Base-by-base conservation (phyloP, 2,329 filamentous ascomycete species). In the Alternaria sp. region DNA sequence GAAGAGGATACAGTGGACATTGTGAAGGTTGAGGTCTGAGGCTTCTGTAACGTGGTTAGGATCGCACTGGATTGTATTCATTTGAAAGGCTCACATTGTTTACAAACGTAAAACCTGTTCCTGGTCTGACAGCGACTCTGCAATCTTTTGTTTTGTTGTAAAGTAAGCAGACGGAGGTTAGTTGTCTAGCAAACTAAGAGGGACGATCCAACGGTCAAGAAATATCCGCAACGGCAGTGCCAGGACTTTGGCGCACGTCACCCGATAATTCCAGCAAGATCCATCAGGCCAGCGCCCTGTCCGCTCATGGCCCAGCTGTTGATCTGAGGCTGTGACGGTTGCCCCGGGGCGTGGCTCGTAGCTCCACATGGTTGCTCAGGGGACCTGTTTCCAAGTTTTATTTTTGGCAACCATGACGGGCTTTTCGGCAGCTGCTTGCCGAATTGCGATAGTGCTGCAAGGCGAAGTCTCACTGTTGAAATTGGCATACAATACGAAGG, bases 1-100 rank as follows among this genome's bases (percentile, higher is more conserved):
- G 68, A 66, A 41, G 62, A 66, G 42, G 62, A 46, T 33, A 60
- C 54, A 37, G 59, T 58, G 8, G 70, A 62, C 70, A 71, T 72
- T 17, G 1, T 33, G 13, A 23, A 8, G 10, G 17, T 13, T 33
- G 24, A 28, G 48, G n/a, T 23, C 37, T 24, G 53, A 1, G 10
- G 28, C 5, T 44, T 10, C 54, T 56, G 37, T 14, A 2, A 10
- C 10, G 37, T 37, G 51, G 14, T 49, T 51, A 46, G 37, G 29
- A 23, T 24, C 11, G 51, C 14, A 11, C n/a, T 23, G 23, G 31
- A n/a, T 54, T 17, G 42, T 45, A 31, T 17, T 13, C 5, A 13
- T 21, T 29, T 5, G 11, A 13, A 28, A 13, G 42, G 29, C 45
- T 44, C 34, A 41, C 48, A 2, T 46, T 48, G n/a, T 10, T 17